Evolutionary conservation across 2,329 filamentous ascomycete species (phyloP), one percentile per base, ranked within the genome.

Genomic region (Colletotrichum shisoi): DNA sequence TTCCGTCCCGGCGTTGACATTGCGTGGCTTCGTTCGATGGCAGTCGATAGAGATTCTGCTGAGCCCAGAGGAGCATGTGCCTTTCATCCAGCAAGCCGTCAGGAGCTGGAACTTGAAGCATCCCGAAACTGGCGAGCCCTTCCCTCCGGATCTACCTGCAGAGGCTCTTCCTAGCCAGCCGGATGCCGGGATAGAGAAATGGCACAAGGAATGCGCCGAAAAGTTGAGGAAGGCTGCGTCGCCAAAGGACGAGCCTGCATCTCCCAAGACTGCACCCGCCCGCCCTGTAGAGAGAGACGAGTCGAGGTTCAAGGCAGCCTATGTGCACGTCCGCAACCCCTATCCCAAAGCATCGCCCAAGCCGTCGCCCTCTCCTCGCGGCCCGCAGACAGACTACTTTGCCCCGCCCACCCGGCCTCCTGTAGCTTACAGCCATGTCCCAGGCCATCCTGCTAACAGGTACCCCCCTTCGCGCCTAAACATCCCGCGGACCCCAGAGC

Each of bases 31-130:
- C 77, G 91, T 94, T 49, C 89, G 92, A 76, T 99, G 94, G 94
- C 91, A 97, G 80, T 93, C 92, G 0, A 91, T 98, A 62, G 93
- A 98, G 79, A 85, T 97, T 24, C 82, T 98, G 42, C 85, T 98
- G 1, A 91, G 89, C 1, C 95, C 95, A 0, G 90, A 95, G 71
- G 92, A 96, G 73, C 94, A 98, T 79, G 91, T 93, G 0, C 87
- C 88, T 0, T 94, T 93, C 72, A 78, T 99, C 27, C 92, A 95
- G 73, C 89, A 87, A 73, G 92, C 93, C 0, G 91, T 96, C 3
- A 85, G 85, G 68, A 83, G 91, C 70, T 97, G 93, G 85, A 84
- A 87, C 42, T 84, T 98, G 66, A 86, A 85, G 67, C 87, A 96
- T 73, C 91, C 91, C 0, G 86, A 88, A 49, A 93, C 93, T 0